Conservation (phyloP, 2,329 filamentous ascomycete genomes). For the Talaromyces sp. region DNA sequence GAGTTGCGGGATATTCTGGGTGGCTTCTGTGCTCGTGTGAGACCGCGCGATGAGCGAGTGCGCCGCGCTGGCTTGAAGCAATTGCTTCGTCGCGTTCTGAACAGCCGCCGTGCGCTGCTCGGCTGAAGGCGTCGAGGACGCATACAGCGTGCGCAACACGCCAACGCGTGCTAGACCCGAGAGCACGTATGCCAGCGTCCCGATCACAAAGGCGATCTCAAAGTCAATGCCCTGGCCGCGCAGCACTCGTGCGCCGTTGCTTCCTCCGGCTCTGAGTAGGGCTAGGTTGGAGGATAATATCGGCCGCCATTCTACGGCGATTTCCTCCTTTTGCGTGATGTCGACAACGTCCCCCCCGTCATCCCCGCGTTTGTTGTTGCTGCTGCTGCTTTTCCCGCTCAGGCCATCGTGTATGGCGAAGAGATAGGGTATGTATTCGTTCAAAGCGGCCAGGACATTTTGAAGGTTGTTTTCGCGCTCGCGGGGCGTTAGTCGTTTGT, state of each 20-base stretch:
- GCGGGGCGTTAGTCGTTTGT: constrained; percentile 75
- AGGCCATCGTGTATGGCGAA: constrained; percentile 71
- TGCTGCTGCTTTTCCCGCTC: constrained; percentile 39
- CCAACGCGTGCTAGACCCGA: constrained; percentile 67
- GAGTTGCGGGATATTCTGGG: constrained; percentile 41
- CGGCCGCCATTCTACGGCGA: constrained; percentile 76
- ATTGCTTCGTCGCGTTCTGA: constrained; percentile 67
- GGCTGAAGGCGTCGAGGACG: constrained; percentile 56
- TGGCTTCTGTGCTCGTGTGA: constrained; percentile 20
- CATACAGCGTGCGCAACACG: constrained; percentile 67
- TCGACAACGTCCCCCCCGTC: constrained; percentile 62
- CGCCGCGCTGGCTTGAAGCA: constrained; percentile 74
- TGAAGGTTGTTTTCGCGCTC: constrained; percentile 68
- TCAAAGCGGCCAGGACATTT: constrained; percentile 64
- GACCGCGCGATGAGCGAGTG: constrained; percentile 66
- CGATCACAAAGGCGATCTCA: constrained; percentile 75
- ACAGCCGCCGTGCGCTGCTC: constrained; percentile 69
- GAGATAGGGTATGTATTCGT: constrained; percentile 78
- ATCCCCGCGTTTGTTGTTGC: constrained; percentile 21
- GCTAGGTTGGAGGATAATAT: constrained; percentile 58
- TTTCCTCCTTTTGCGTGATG: constrained; percentile 61
- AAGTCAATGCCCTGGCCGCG: constrained; percentile 72
- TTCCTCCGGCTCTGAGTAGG: constrained; percentile 18
- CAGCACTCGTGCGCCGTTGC: constrained; percentile 37
- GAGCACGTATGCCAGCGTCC: constrained; percentile 71